phyloP scores from a whole-genome alignment of 495 filamentous ascomycete species.

The Aspergillus homomorphus region DNA sequence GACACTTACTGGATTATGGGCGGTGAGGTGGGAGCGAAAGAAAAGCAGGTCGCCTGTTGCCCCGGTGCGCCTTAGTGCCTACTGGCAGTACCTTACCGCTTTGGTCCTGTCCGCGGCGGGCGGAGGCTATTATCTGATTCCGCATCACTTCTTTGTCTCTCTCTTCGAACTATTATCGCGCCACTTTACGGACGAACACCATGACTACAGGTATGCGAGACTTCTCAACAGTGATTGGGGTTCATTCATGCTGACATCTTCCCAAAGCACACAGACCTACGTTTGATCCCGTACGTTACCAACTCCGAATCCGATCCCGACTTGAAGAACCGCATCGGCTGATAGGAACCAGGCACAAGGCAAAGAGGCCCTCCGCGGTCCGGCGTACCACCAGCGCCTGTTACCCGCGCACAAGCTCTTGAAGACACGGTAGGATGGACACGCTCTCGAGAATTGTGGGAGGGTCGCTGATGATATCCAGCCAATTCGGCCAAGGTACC shows the following conservation, averaged over 20 bases:
- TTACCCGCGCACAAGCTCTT: constrained; percentile 89
- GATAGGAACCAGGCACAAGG: constrained; percentile 66
- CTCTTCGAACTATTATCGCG: not conserved
- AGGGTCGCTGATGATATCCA: constrained; percentile 28
- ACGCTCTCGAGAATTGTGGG: not conserved
- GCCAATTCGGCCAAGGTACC: constrained; percentile 85
- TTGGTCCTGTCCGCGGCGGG: not conserved
- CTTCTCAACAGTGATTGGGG: not conserved
- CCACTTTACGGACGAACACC: constrained; percentile 20
- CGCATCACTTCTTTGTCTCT: not conserved
- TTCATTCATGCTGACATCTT: constrained; percentile 30
- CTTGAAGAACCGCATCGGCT: constrained; percentile 5
- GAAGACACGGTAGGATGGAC: constrained; percentile 65
- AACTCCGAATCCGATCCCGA: not conserved
- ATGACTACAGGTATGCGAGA: constrained; percentile 64
- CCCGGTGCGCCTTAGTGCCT: no score
- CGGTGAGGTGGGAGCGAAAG: constrained; percentile 14
- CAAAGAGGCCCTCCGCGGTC: constrained; percentile 90
- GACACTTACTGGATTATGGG: not conserved
- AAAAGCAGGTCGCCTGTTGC: no score
- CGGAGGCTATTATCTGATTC: constrained; percentile 12
- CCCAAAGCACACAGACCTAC: constrained; percentile 75
- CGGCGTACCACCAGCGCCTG: constrained; percentile 94
- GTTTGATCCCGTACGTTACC: constrained; percentile 75
- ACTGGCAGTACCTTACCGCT: constrained; percentile 2